Conservation (phyloP, 345 rosid species). For the Populus tremula region DNA sequence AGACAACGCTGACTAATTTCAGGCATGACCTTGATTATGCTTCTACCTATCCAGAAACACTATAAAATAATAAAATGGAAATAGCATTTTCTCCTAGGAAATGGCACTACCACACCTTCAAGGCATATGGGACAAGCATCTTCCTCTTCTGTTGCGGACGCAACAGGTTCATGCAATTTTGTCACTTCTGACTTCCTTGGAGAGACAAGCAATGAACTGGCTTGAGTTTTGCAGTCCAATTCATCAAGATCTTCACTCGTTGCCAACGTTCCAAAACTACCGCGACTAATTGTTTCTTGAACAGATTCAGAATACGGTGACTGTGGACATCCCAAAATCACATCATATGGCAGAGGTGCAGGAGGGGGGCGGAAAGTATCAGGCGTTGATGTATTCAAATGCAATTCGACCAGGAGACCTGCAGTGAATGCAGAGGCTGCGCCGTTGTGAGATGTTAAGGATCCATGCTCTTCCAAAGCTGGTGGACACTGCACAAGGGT, state of each 20-base stretch:
- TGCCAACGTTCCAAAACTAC: slow-evolving; percentile 25
- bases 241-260: slow-evolving; percentile 33
- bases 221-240: slow-evolving; percentile 46
- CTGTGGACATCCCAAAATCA: slow-evolving; percentile 21
- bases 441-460: slow-evolving; percentile 21
- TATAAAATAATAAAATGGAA: neutral
- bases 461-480: slow-evolving; percentile 22
- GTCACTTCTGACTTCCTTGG: slow-evolving; percentile 49
- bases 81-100: neutral
- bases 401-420: slow-evolving; percentile 52
- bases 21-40: neutral
- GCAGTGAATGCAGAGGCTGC: slow-evolving; percentile 33
- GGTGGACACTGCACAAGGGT: slow-evolving; percentile 33
- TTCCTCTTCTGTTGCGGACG: slow-evolving; percentile 24
- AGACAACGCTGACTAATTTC: neutral
- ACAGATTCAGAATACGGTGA: slow-evolving; percentile 25
- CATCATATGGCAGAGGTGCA: slow-evolving; percentile 31
- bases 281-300: slow-evolving; percentile 14
- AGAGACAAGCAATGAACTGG: slow-evolving; percentile 40
- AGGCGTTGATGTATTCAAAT: slow-evolving; percentile 39
- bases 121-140: slow-evolving; percentile 33
- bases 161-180: slow-evolving; percentile 32
- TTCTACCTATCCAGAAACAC: neutral
- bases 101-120: slow-evolving; percentile 19
- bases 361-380: slow-evolving; percentile 34